Percentiles rank a stretch among this genome's conserved stretches.
Conservation (phyloP, 768 basidiomycete genomes). For the Russula ochroleuca region DNA sequence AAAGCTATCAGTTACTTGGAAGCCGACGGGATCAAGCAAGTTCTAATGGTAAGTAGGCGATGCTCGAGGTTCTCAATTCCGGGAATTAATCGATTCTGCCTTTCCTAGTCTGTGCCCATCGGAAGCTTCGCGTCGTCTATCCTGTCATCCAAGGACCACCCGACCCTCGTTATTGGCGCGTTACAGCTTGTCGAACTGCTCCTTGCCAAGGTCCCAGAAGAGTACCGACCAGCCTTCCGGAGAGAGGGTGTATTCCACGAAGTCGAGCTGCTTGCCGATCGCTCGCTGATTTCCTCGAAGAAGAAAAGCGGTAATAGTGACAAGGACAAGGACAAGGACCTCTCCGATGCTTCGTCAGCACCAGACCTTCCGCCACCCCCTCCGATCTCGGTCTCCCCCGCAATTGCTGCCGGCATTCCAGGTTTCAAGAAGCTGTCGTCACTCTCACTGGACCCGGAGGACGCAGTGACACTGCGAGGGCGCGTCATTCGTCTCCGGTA, state of each 20-base stretch:
- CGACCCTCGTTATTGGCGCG: slow-evolving; percentile 78
- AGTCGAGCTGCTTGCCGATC: slow-evolving; percentile 70
- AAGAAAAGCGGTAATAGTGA: slow-evolving; percentile 46
- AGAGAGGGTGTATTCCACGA: slow-evolving; percentile 97
- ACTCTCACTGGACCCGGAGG: slow-evolving; percentile 73
- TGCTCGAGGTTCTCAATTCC: background rate
- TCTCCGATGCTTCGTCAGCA: slow-evolving; percentile 38
- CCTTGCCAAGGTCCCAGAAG: slow-evolving; percentile 71
- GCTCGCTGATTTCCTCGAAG: slow-evolving; percentile 53
- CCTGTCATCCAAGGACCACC: slow-evolving; percentile 87
- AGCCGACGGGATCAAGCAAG: slow-evolving; percentile 63
- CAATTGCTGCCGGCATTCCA: slow-evolving; percentile 44
- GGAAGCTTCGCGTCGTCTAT: slow-evolving; percentile 95
- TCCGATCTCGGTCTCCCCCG: slow-evolving; percentile 39
- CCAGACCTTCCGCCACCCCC: slow-evolving; percentile 37
- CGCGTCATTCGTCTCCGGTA: slow-evolving; percentile 85
- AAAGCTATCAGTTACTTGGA: slow-evolving; percentile 91
- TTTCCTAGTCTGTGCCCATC: slow-evolving; percentile 77
- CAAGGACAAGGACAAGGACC: slow-evolving; percentile 44
- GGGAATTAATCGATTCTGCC: slow-evolving; percentile 15
- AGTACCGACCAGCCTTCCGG: slow-evolving; percentile 86
- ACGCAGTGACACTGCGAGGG: slow-evolving; percentile 88
- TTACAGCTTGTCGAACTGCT: slow-evolving; percentile 92
- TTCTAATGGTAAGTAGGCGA: slow-evolving; percentile 61
- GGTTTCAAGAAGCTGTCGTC: slow-evolving; percentile 69